phyloP scores from a whole-genome alignment of 345 rosid genomes.

The Eucalyptus cladocalyx region DNA sequence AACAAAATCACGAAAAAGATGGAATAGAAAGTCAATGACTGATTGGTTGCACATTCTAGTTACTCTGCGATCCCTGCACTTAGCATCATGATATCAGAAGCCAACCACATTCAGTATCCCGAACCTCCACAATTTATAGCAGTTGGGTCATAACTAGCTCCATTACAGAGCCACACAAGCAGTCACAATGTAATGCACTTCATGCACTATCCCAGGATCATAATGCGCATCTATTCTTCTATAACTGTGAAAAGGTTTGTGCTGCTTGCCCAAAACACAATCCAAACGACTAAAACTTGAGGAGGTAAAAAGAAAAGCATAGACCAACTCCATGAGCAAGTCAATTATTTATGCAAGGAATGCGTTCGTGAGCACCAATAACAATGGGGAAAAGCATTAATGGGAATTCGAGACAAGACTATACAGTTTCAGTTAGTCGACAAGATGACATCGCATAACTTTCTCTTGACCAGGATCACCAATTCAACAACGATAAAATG shows the following conservation, averaged over 20 bases:
- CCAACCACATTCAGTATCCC: background rate
- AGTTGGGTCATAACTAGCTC: background rate
- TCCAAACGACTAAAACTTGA: background rate
- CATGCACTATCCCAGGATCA: background rate
- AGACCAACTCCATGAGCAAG: background rate
- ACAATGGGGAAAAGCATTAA: background rate
- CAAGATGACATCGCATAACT: background rate
- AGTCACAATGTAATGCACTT: background rate
- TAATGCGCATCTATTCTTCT: background rate
- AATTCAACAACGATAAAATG: background rate
- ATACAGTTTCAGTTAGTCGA: rapidly evolving
- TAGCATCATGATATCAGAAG: background rate
- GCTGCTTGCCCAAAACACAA: background rate
- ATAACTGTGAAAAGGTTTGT: background rate
- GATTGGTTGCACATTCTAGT: background rate
- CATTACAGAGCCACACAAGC: background rate
- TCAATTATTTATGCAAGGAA: background rate
- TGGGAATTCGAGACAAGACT: background rate
- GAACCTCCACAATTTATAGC: background rate
- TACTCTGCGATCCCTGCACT: background rate
- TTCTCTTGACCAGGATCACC: background rate
- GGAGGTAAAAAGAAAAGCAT: background rate
- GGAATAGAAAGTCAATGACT: background rate
- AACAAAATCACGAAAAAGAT: background rate
- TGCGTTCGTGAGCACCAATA: background rate